phyloP scores from a whole-genome alignment of 139 green algal genomes.

The Deuterostichococcus epilithicus region DNA sequence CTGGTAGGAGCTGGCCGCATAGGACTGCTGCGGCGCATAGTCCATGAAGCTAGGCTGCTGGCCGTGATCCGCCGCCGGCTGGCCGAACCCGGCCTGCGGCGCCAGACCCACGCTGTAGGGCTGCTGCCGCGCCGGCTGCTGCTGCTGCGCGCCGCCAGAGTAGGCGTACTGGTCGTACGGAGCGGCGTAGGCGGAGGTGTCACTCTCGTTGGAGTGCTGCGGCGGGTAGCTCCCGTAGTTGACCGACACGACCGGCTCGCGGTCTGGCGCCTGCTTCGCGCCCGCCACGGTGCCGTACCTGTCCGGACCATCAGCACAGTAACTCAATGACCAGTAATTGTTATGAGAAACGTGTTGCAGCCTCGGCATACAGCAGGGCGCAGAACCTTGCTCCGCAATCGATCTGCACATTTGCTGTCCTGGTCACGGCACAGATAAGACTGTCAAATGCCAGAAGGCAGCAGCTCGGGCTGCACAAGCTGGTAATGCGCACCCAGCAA shows the following conservation, averaged over 20 bases:
- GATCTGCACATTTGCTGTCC: neutral
- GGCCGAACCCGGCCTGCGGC: neutral
- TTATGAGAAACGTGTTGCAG: neutral
- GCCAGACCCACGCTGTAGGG: neutral
- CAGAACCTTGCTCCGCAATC: too few relatives aligned
- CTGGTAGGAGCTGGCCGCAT: neutral
- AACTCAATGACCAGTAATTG: neutral
- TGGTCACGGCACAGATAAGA: neutral
- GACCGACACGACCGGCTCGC: slow-evolving; percentile 6
- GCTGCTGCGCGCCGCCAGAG: slow-evolving; percentile 12
- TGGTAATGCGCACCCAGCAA: slow-evolving; percentile 21
- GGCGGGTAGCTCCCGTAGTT: neutral
- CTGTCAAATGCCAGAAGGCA: neutral
- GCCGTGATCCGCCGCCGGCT: neutral
- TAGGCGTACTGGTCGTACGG: slow-evolving; percentile 7
- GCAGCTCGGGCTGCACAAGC: neutral
- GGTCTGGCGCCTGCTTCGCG: slow-evolving; percentile 21
- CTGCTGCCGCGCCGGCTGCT: slow-evolving; percentile 8
- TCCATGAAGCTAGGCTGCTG: slow-evolving; percentile 1
- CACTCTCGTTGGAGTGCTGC: neutral
- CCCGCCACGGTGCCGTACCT: slow-evolving; percentile 13
- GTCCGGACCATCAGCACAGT: neutral
- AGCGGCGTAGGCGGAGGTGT: neutral
- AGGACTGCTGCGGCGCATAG: slow-evolving; percentile 2
- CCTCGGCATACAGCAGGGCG: too few relatives aligned